Base-by-base conservation (phyloP, 1,284 basidiomycete genomes). In the Fistulinella cinereoalba region DNA sequence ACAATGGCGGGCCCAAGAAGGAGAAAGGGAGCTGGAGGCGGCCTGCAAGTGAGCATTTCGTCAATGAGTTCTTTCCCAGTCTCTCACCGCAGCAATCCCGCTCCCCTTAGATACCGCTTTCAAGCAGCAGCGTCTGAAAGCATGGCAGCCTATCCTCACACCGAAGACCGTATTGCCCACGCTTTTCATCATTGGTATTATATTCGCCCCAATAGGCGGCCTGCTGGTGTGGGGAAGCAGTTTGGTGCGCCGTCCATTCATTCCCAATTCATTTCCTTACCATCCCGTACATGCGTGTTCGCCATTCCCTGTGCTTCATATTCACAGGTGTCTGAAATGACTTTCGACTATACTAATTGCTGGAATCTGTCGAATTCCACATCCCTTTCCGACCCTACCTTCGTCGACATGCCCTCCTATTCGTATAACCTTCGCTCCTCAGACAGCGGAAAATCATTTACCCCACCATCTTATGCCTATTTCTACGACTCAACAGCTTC, bases 71-170 rank as follows among this genome's bases (percentile, higher is more conserved):
- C 52, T n/a, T 44, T 43, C 41, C 31, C 43, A 41, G 41, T 22
- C 19, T 32, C 46, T 38, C 47, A 64, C 61, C 60, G 50, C 52
- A 53, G 54, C 41, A 50, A 39, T 43, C n/a, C 22, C 22, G 41
- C 36, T 37, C 44, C 25, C 19, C 19, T 25, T 51, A 81, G 93
- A 98, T 71, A 99, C 96, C 43, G 96, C 96, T 37, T 97, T 98
- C 82, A 98, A 97, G 74, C 97, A 99, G 69, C 97, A 99, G 71
- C 90, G 97, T 47, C 81, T 99, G 64, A 98, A 98, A 74, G 97
- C 97, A 61, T 99, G 97, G 97, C 97, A 99, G 77, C 97, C 97
- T 16, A 97, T 99, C 65, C 79, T 99, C 34, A 98, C 96, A 0
- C 97, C 97, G 3, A 93, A 93, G 69, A 96, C 94, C 1, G 97